These are phyloP conservation scores for Dactylorhiza incarnata DNA, from an alignment of 106 monocot species.

Conservation along the genomic window DNA sequence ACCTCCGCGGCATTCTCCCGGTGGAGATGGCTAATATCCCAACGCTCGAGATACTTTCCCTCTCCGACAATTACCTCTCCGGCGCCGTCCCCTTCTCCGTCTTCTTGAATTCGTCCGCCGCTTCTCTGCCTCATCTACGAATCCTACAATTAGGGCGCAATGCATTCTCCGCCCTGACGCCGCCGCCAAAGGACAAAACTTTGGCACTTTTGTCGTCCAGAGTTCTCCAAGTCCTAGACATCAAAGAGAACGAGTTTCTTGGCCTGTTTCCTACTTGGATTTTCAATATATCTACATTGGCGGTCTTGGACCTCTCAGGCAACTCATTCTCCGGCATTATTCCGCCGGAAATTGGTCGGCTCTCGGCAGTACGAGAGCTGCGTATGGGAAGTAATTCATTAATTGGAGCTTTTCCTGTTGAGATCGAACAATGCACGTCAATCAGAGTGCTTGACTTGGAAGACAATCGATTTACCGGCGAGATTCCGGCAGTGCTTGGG, in stretches of 20 bases:
- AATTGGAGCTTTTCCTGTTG: conserved; percentile 43
- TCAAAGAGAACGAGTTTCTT: conserved; percentile 41
- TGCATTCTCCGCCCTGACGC: conserved; percentile 34
- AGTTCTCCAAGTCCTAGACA: conserved; percentile 47
- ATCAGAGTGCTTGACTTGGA: conserved; percentile 61
- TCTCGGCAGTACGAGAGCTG: conserved; percentile 48
- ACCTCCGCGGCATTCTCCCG: conserved; percentile 53
- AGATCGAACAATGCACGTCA: conserved; percentile 30
- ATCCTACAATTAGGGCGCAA: conserved; percentile 63
- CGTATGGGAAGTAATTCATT: conserved; percentile 68
- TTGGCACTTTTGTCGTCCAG: background rate
- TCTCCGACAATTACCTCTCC: conserved; percentile 50
- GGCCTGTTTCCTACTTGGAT: conserved; percentile 60
- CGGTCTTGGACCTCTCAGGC: conserved; percentile 66
- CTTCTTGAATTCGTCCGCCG: conserved; percentile 19
- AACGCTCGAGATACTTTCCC: conserved; percentile 43
- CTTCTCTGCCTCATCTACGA: conserved; percentile 21
- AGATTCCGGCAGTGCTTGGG: conserved; percentile 49
- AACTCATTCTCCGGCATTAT: conserved; percentile 73
- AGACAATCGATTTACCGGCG: conserved; percentile 43
- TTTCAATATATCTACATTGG: conserved; percentile 23
- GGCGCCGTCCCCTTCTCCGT: conserved; percentile 44
- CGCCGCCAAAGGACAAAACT: conserved; percentile 4
- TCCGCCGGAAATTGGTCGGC: conserved; percentile 47
- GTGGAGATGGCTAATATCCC: conserved; percentile 32